These are phyloP conservation scores for Pythium myriotylum DNA, from an alignment of 352 stramenopile genomes.

Conservation along the genomic window DNA sequence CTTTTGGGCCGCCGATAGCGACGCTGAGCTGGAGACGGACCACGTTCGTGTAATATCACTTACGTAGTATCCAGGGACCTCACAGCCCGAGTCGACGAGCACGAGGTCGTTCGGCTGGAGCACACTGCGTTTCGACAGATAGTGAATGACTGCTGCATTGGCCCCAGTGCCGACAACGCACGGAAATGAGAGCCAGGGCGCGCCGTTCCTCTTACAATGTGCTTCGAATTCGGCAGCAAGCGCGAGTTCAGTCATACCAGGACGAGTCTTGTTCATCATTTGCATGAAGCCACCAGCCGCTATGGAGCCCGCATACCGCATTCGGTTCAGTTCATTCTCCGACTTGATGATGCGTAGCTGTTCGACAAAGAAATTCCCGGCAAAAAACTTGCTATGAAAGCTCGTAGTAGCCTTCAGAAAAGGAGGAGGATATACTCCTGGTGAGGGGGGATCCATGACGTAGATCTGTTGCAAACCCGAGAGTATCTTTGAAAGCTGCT, in stretches of 20 bases:
- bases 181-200: slow-evolving; percentile 80
- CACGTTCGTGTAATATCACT: slow-evolving; percentile 87
- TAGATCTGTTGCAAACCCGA: slow-evolving; percentile 65
- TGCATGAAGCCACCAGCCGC: slow-evolving; percentile 64
- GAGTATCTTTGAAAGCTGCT: slow-evolving; percentile 57
- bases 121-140: slow-evolving; percentile 72
- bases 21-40: slow-evolving; percentile 43
- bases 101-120: slow-evolving; percentile 68
- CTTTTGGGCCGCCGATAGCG: slow-evolving; percentile 48
- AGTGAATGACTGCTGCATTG: slow-evolving; percentile 86
- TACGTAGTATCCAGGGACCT: slow-evolving; percentile 76
- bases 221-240: slow-evolving; percentile 73
- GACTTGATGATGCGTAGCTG: slow-evolving; percentile 78
- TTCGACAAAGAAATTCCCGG: slow-evolving; percentile 76
- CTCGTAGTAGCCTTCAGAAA: slow-evolving; percentile 63
- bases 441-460: slow-evolving; percentile 63
- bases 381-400: slow-evolving; percentile 73
- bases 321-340: slow-evolving; percentile 68
- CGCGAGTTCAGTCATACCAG: slow-evolving; percentile 73
- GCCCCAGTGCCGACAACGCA: slow-evolving; percentile 77
- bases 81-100: slow-evolving; percentile 83
- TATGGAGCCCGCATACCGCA: slow-evolving; percentile 76
- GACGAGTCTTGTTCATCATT: slow-evolving; percentile 71
- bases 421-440: slow-evolving; percentile 47
- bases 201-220: slow-evolving; percentile 72